phyloP scores from a whole-genome alignment of 257 asterid genomes.

The Knoxia roxburghii region DNA sequence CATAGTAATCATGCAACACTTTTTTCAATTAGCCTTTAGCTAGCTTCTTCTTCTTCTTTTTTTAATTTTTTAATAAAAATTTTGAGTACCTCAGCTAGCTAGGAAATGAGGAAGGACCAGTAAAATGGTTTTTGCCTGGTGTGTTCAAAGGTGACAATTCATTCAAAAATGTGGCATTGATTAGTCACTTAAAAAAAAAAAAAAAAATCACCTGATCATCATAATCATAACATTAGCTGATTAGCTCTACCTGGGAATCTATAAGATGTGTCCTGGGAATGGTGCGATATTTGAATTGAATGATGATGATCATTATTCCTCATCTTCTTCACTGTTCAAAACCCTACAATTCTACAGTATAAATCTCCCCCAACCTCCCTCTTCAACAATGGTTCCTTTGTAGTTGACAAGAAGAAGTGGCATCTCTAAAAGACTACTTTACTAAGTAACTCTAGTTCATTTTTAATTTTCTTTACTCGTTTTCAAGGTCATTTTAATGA shows the following conservation, averaged over 20 bases:
- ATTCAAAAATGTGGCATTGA: conserved; percentile 31
- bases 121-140: conserved; percentile 22
- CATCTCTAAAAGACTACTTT: too few relatives aligned
- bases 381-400: too few relatives aligned
- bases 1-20: too few relatives aligned
- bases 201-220: conserved; percentile 30
- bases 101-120: conserved; percentile 31
- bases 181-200: conserved; percentile 39
- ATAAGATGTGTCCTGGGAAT: conserved; percentile 26
- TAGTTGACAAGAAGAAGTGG: too few relatives aligned
- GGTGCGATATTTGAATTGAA: not conserved
- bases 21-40: not conserved
- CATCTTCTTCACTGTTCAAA: conserved; percentile 31
- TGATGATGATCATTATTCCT: conserved; percentile 48
- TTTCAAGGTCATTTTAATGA: too few relatives aligned
- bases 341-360: conserved; percentile 32
- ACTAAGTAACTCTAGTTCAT: too few relatives aligned
- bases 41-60: not conserved
- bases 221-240: conserved; percentile 15
- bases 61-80: not conserved
- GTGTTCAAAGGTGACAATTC: conserved; percentile 40
- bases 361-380: conserved; percentile 22
- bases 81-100: conserved; percentile 11
- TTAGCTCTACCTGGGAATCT: conserved; percentile 16
- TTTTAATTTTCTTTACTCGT: too few relatives aligned